phyloP scores from a whole-genome alignment of 1,284 basidiomycete species.

The Sporisorium reilianum region DNA sequence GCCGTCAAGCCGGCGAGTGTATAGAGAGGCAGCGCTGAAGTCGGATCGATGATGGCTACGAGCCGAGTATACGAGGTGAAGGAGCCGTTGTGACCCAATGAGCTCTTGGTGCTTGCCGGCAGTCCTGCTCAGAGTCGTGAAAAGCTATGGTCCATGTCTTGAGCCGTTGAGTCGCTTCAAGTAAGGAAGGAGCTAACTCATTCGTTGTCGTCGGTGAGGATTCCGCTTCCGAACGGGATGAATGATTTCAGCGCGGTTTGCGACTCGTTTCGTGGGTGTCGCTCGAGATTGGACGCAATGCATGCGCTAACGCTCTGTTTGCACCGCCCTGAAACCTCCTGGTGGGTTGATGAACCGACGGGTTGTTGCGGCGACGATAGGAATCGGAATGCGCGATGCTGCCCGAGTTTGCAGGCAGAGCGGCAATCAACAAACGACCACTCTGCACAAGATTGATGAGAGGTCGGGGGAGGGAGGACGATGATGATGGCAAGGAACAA shows the following conservation, averaged over 20 bases:
- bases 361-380: neutral
- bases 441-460: neutral
- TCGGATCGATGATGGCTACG: neutral
- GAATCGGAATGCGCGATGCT: neutral
- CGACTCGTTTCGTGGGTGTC: neutral
- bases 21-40: neutral
- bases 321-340: neutral
- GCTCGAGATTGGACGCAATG: neutral
- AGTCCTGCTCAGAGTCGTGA: neutral
- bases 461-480: neutral
- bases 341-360: neutral
- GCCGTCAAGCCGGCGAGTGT: no score
- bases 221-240: neutral
- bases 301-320: neutral
- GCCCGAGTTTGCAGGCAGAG: neutral
- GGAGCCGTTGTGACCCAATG: neutral
- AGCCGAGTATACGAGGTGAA: neutral
- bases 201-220: neutral
- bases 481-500: constrained; percentile 1
- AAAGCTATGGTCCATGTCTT: neutral
- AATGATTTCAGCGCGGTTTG: neutral
- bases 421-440: neutral
- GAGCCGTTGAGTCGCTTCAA: neutral
- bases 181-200: neutral
- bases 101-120: neutral